Evolutionary conservation across 1,139 yeast species (phyloP), one percentile per base, ranked within the genome.

Genomic region (Protomyces gravidus): DNA sequence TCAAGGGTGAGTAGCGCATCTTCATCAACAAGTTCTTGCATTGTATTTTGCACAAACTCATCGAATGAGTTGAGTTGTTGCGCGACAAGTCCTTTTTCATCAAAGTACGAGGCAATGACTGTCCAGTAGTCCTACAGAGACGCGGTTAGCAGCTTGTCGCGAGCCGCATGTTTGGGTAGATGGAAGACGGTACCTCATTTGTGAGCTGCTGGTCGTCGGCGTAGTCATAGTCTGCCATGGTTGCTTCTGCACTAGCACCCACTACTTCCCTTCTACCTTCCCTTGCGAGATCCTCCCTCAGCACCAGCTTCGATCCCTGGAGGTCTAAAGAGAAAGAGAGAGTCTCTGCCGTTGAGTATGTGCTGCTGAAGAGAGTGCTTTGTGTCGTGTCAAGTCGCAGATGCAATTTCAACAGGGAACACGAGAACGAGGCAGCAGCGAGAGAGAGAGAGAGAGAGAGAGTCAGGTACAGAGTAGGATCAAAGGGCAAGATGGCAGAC

Each of bases 31-130:
- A 94, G 82, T 70, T 92, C 97, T 75, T 94, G 98, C 72, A 94
- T 88, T 51, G 97, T 89, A 30, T 96, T 84, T 73, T 89, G 96
- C 67, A 94, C 90, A 73, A 94, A 94, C 76, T 94, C 98, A 75
- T 94, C 96, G 73, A 94, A 94, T 19, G 98, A 94, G 71, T 92
- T 98, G 69, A 94, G 79, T 77, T 94, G 99, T 75, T 92, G 98
- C 32, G 97, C 89, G 30, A 92, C 99, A 68, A 94, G 80, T 62
- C 98, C 98, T 72, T 90, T 90, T 70, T 90, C 96, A 73, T 86
- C 90, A 78, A 94, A 94, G 73, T 92, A 94, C 27, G 97, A 81
- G 47, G 97, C 86, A 67, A 94, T 92, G 65, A 94, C 97, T 42
- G 96, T 85, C 99, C 99, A 94, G 75, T 97, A 90, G 77, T 94